phyloP scores from a whole-genome alignment of 441 rosid genomes.

The Populus hybrid region DNA sequence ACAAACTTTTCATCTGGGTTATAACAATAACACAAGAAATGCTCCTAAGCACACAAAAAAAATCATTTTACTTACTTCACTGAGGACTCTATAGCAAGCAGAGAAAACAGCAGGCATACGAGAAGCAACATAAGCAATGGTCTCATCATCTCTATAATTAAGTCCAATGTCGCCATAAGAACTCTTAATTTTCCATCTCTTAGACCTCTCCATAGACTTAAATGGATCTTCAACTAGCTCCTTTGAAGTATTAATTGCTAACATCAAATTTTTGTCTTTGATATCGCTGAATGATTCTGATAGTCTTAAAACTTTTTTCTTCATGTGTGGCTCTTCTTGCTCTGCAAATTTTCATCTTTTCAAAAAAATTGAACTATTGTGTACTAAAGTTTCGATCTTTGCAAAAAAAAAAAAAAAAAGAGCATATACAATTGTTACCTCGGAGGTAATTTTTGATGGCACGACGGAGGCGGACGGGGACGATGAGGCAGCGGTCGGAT shows the following conservation, averaged over 20 bases:
- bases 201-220: constrained; percentile 64
- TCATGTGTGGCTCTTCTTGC: constrained; percentile 73
- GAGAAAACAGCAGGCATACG: constrained; percentile 97
- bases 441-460: constrained; percentile 78
- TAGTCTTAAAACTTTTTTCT: constrained; percentile 68
- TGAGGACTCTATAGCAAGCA: constrained; percentile 69
- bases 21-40: background rate
- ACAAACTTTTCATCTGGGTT: background rate
- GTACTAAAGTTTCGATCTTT: background rate
- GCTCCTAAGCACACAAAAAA: background rate
- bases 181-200: constrained; percentile 86
- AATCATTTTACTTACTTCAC: constrained; percentile 42
- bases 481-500: constrained; percentile 58
- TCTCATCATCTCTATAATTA: constrained; percentile 67
- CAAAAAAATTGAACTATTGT: background rate
- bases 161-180: constrained; percentile 83
- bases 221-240: constrained; percentile 74
- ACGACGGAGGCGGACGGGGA: constrained; percentile 81
- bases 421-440: constrained; percentile 29
- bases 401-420: background rate
- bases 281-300: constrained; percentile 65
- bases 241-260: constrained; percentile 49
- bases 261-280: constrained; percentile 56
- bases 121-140: constrained; percentile 85
- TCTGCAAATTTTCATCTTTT: constrained; percentile 32